Base-by-base conservation (phyloP, 2,329 filamentous ascomycete species). In the Sclerotinia sclerotiorum region DNA sequence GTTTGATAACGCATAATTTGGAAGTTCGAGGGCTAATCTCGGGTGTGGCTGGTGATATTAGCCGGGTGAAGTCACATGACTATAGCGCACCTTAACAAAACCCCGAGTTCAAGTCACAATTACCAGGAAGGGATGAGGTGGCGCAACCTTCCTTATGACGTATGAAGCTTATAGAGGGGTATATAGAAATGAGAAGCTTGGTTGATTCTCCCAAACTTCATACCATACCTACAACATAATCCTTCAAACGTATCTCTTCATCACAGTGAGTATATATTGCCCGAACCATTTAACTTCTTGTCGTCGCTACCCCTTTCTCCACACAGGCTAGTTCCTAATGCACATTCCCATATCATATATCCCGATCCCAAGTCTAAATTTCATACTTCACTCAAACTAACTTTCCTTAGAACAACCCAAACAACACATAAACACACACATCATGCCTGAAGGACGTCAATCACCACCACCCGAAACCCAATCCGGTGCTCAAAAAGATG, bases 401-500 rank as follows among this genome's bases (percentile, higher is more conserved):
- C 39, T 21, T 1, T 27, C 29, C 17, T 2, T 7, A 68, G 54
- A 35, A 65, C 15, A 6, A 24, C 13, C 8, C 15, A 56, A n/a
- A 42, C 24, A 56, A 29, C 48, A 19, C n/a, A 27, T 15, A 42
- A 73, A 73, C 72, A 79, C 72, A 75, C 70, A 70, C 73, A 78
- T 88, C 72, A 76, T 92, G 90, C 76, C 60, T 21, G 80, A 85
- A 80, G 90, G 91, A 78, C 88, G 89, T 77, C 86, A 97, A 81
- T 97, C 93, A 44, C 93, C 93, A 71, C 82, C 88, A 65, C 91
- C 91, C 39, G 88, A 91, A 81, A 77, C 79, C 73, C 91, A 92
- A 80, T 81, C 83, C 49, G 88, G 86, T 69, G 80, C 82, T 67
- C 92, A 95, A 81, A 81, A 86, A 72, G 86, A 85, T 10, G 77